These are phyloP conservation scores for Chrysophaeum taylorii DNA, from an alignment of 352 stramenopile species.

Conservation along the genomic window DNA sequence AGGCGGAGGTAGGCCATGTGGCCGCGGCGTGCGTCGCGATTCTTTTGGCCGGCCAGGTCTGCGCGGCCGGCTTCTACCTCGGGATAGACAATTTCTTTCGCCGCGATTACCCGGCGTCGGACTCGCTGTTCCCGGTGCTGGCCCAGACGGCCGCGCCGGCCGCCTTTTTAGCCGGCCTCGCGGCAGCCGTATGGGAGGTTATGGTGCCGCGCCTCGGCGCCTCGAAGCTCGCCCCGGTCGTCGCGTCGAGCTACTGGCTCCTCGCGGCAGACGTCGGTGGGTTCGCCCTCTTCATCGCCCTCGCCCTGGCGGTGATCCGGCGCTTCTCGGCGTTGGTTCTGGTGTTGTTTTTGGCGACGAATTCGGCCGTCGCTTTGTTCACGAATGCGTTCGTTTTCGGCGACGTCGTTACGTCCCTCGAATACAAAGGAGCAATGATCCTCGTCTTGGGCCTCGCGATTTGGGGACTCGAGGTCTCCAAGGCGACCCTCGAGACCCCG, in stretches of 20 bases:
- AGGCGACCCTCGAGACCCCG: neutral
- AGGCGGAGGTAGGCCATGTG: neutral
- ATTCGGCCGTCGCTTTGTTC: neutral
- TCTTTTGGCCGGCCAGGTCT: neutral
- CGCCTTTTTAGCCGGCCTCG: neutral
- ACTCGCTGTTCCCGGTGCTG: neutral
- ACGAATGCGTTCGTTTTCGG: neutral
- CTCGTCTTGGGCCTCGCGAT: neutral
- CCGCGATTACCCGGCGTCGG: neutral
- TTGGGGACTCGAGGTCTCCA: neutral
- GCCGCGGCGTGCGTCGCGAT: neutral
- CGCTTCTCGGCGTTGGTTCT: slow-evolving; percentile 4
- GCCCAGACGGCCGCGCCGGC: neutral
- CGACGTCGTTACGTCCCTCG: slow-evolving; percentile 11
- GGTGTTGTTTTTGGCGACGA: neutral
- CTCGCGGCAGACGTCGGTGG: neutral
- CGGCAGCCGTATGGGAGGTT: neutral
- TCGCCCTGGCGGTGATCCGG: neutral
- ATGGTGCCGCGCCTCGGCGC: no score
- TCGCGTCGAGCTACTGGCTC: neutral
- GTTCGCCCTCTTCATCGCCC: neutral
- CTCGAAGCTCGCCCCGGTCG: neutral
- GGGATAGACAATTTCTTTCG: neutral
- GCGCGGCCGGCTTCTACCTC: neutral
- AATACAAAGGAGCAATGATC: slow-evolving; percentile 12